Conservation (phyloP, 768 basidiomycete species). For the Russula virescens region DNA sequence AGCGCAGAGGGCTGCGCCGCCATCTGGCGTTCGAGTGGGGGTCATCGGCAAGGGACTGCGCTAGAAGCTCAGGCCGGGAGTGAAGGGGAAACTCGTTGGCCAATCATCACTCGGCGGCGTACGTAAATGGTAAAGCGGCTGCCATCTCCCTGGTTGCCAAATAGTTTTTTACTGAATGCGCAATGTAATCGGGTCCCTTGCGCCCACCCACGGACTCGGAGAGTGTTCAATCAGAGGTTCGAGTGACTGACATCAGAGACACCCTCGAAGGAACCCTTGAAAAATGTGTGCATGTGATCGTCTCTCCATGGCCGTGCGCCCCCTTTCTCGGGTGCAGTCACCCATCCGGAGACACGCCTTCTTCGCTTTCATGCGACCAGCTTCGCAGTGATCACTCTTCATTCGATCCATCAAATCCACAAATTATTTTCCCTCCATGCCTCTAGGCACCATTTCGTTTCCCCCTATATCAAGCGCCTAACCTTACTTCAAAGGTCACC, state of each 20-base stretch:
- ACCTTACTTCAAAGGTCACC: too few species aligned
- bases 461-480: background rate
- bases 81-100: background rate
- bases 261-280: background rate
- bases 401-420: background rate
- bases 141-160: background rate
- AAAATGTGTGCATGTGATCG: background rate
- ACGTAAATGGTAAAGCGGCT: conserved; percentile 12
- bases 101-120: conserved; percentile 10
- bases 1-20: background rate
- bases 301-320: background rate
- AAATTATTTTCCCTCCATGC: background rate
- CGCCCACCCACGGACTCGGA: background rate
- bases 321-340: background rate
- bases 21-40: background rate
- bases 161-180: background rate
- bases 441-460: background rate
- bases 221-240: background rate
- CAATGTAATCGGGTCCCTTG: background rate
- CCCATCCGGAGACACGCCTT: background rate
- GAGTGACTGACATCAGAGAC: background rate
- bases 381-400: background rate
- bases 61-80: conserved; percentile 2
- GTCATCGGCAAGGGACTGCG: conserved; percentile 3
- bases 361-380: background rate